Evolutionary conservation across 1,284 basidiomycete species (phyloP), one percentile per base, ranked within the genome.

Genomic region (Marasmius fiardii): DNA sequence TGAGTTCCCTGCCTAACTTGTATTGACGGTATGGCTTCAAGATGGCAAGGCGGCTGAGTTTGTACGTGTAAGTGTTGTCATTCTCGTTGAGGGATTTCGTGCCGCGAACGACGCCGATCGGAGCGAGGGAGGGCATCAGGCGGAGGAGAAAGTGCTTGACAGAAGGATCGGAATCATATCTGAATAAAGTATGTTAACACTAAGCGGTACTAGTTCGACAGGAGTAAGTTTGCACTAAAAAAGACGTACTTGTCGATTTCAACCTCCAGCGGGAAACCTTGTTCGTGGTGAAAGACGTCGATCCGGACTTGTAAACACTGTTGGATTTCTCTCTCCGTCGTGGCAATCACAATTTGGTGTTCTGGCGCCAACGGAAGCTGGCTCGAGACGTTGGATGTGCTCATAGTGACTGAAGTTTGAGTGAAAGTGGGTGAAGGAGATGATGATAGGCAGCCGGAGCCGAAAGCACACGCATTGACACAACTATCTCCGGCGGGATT

Each of bases 141-240:
- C 87, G 81, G 58, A 92, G 75, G 51, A 92, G 72, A 63, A 91
- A 80, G 71, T 92, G 90, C 24, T 79, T 80, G 35, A 86, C 79
- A 48, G 67, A 70, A 56, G 79, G 75, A 71, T 90, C 88, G 59
- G 78, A 70, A 55, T 49, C 47, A 20, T 49, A 49, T n/a, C 86
- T 88, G 63, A 24, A 41, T n/a, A 51, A 45, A 55, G 56, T 52
- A 31, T 41, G 47, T 16, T 34, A 12, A 18, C 14, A 14, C 21
- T 23, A n/a, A 34, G n/a, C 20, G 12, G 12, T 16, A 49, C 23
- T 14, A 33, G 41, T 51, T 49, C 41, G 31, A 51, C 51, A 55
- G 55, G 45, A 23, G 20, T 4, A 49, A 45, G 31, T 49, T 35
- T 52, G 41, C 41, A 20, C 26, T 56, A 55, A 55, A 50, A 28